phyloP scores from a whole-genome alignment of 495 filamentous ascomycete species.

The Viridothelium virens region DNA sequence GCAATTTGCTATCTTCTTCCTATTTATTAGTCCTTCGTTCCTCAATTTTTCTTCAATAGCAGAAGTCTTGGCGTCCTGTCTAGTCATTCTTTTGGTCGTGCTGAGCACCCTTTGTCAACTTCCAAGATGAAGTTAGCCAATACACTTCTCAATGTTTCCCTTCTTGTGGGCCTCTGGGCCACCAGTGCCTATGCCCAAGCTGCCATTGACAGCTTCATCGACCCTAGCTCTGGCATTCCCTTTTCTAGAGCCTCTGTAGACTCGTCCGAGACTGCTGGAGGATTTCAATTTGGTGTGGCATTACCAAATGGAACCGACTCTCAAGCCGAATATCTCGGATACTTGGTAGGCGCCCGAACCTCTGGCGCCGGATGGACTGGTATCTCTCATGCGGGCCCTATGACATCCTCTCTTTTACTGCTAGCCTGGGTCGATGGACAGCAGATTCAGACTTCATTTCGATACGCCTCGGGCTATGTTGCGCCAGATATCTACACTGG shows the following conservation, averaged over 20 bases:
- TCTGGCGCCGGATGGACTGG: conserved; percentile 48
- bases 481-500: conserved; percentile 51
- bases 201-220: conserved; percentile 5
- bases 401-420: conserved; percentile 52
- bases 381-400: conserved; percentile 48
- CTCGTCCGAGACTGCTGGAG: conserved; percentile 26
- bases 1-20: background rate
- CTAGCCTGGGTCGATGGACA: conserved; percentile 48
- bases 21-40: background rate
- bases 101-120: conserved; percentile 7
- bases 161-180: background rate
- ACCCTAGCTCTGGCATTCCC: background rate
- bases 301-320: conserved; percentile 47
- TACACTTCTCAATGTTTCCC: background rate
- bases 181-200: background rate
- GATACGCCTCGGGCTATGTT: conserved; percentile 51
- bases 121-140: conserved; percentile 10
- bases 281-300: conserved; percentile 48
- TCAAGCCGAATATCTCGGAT: conserved; percentile 54
- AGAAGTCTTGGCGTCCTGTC: background rate
- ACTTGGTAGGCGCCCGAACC: conserved; percentile 28
- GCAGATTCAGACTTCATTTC: conserved; percentile 47
- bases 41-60: background rate
- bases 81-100: conserved; percentile 1
- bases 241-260: background rate